Evolutionary conservation across 306 rosid species (phyloP).

Genomic region (Geum urbanum): DNA sequence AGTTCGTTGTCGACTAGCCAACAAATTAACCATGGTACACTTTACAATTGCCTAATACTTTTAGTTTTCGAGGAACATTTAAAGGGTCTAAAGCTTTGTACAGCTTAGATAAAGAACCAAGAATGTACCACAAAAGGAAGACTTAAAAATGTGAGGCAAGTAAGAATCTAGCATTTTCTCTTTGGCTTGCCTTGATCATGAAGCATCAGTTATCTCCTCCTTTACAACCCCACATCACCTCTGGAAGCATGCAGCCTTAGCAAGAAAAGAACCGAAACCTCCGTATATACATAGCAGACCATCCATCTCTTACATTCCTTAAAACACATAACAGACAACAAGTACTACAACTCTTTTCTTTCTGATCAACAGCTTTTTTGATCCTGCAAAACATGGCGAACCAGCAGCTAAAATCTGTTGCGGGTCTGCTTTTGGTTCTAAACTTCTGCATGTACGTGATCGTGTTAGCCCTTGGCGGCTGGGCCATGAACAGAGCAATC

Average conservation of each 20-base stretch:
- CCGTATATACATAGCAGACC: background rate
- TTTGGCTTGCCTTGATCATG: constrained; percentile 57
- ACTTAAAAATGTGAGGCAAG: constrained; percentile 39
- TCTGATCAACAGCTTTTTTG: constrained; percentile 8
- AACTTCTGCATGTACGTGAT: constrained; percentile 91
- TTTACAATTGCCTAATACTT: background rate
- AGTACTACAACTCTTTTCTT: constrained; percentile 2
- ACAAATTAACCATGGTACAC: no score
- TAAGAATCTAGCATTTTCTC: constrained; percentile 43
- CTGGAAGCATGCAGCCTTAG: constrained; percentile 41
- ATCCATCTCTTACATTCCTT: constrained; percentile 25
- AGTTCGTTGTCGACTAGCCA: no score
- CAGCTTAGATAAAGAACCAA: constrained; percentile 12
- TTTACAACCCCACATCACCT: constrained; percentile 50
- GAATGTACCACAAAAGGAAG: constrained; percentile 30
- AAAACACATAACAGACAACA: constrained; percentile 9
- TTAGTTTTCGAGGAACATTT: constrained; percentile 11
- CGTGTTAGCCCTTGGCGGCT: constrained; percentile 76
- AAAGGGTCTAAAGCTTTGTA: constrained; percentile 1
- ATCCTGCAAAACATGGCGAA: constrained; percentile 50
- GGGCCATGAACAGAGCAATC: constrained; percentile 93
- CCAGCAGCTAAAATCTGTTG: constrained; percentile 55
- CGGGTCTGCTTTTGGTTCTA: constrained; percentile 63
- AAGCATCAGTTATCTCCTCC: constrained; percentile 43
- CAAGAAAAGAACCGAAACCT: constrained; percentile 81